Conservation (phyloP, 179 eudicot genomes). For the Silene coronaria region DNA sequence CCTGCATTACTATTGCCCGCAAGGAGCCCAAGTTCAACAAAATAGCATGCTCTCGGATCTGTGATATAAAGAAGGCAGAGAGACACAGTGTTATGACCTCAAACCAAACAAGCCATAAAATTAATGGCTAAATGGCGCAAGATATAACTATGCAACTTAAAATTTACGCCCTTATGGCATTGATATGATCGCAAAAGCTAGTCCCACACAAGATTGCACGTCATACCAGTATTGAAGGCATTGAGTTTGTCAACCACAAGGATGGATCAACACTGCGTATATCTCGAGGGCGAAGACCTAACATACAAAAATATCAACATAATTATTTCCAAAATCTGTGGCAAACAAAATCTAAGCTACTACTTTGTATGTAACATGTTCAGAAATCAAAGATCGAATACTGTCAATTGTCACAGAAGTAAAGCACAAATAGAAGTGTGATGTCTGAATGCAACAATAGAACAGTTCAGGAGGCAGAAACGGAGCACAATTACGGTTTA, state of each 20-base stretch:
- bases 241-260: constrained; percentile 90
- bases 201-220: background rate
- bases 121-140: background rate
- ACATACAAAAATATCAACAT: background rate
- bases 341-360: background rate
- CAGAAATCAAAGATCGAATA: background rate
- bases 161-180: background rate
- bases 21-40: constrained; percentile 81
- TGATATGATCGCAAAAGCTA: background rate
- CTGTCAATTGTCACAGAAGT: background rate
- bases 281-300: constrained; percentile 98
- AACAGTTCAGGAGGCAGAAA: too few species aligned
- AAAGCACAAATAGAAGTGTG: background rate
- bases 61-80: constrained; percentile 21
- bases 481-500: too few species aligned
- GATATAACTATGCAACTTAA: background rate
- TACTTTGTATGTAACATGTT: too few species aligned
- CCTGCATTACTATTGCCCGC: constrained; percentile 94
- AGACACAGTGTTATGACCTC: constrained; percentile 1
- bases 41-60: constrained; percentile 94
- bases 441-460: background rate
- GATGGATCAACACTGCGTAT: constrained; percentile 96
- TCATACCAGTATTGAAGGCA: constrained; percentile 87
- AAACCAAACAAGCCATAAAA: background rate
- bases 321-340: background rate